Conservation (phyloP, 2,329 filamentous ascomycete species). For the Clonostachys chloroleuca region DNA sequence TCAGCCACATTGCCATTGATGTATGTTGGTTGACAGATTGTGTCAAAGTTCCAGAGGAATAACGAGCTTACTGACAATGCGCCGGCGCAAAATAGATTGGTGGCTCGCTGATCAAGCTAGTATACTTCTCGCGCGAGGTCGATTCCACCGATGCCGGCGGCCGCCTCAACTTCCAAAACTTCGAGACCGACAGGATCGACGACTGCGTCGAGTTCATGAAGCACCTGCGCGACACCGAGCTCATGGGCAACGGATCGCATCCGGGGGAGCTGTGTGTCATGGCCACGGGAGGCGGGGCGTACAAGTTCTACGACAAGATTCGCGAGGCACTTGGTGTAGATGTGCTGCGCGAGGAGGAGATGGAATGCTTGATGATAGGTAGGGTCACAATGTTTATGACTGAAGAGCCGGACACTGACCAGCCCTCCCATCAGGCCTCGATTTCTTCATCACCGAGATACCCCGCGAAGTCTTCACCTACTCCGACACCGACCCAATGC, state of each 20-base stretch:
- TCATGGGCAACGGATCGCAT: conserved; percentile 67
- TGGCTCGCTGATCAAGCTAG: conserved; percentile 90
- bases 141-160: conserved; percentile 77
- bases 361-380: conserved; percentile 98
- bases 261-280: conserved; percentile 80
- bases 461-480: conserved; percentile 97
- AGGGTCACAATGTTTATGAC: conserved; percentile 11
- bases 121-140: conserved; percentile 92
- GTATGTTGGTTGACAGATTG: conserved; percentile 46
- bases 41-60: too few species aligned
- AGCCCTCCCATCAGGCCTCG: conserved; percentile 58
- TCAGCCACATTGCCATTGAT: conserved; percentile 96
- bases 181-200: conserved; percentile 93
- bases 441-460: conserved; percentile 99
- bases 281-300: conserved; percentile 93
- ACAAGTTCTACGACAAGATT: conserved; percentile 94
- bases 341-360: conserved; percentile 91
- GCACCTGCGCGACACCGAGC: conserved; percentile 77
- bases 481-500: conserved; percentile 84
- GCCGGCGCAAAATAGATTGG: conserved; percentile 62
- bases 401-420: neutral
- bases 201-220: conserved; percentile 91
- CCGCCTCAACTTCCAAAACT: conserved; percentile 89
- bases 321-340: conserved; percentile 79
- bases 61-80: too few species aligned